phyloP scores from a whole-genome alignment of 208 protist species.

The Acanthamoeba castellanii region DNA sequence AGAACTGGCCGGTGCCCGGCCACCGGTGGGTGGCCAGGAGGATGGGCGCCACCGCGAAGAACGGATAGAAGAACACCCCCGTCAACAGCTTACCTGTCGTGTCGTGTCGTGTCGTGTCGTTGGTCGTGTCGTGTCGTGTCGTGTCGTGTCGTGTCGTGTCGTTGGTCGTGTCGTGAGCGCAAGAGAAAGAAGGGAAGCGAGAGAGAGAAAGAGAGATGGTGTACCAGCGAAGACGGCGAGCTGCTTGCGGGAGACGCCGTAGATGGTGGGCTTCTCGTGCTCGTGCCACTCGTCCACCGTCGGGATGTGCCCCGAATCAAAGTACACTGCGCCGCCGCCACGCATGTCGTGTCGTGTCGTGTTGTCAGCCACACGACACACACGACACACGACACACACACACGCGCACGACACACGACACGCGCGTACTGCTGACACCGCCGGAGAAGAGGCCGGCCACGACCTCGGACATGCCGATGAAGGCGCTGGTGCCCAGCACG shows the following conservation, averaged over 20 bases:
- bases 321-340: conserved; percentile 29
- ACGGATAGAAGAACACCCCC: conserved; percentile 39
- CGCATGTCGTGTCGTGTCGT: no score
- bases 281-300: conserved; percentile 46
- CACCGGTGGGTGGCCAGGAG: conserved; percentile 10
- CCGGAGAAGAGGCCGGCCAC: conserved; percentile 36
- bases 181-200: not conserved
- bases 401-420: not conserved
- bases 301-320: conserved; percentile 50
- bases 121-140: no score
- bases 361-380: no score
- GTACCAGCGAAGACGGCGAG: conserved; percentile 12
- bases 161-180: no score
- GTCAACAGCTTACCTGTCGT: conserved; percentile 14
- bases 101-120: no score
- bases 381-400: not conserved
- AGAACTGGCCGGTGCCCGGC: conserved; percentile 44
- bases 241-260: conserved; percentile 38
- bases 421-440: conserved; percentile 1
- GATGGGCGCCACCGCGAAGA: conserved; percentile 50
- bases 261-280: conserved; percentile 70
- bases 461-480: conserved; percentile 51
- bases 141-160: not conserved
- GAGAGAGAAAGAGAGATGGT: not conserved
- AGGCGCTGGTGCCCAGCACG: conserved; percentile 1